Evolutionary conservation across 352 stramenopile genomes (phyloP).

Genomic region (Blastocystis sp.): DNA sequence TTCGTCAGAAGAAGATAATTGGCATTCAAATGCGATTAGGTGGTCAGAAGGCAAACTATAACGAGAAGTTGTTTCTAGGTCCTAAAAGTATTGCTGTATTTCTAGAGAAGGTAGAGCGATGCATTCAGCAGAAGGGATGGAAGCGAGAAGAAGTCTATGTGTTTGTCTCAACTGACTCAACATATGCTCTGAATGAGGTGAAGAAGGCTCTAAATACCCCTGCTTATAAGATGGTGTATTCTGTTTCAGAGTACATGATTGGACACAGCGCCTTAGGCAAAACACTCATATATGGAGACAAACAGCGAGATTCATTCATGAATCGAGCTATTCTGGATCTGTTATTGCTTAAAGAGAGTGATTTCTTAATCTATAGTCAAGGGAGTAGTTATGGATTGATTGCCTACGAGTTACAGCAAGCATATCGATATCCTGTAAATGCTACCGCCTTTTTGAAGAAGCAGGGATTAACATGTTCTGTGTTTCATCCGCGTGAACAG

Average conservation of each 20-base stretch:
- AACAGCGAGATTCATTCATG: slow-evolving; percentile 26
- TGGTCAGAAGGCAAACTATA: slow-evolving; percentile 11
- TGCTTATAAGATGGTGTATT: neutral
- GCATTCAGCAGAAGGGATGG: neutral
- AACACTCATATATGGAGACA: neutral
- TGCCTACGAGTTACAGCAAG: slow-evolving; percentile 31
- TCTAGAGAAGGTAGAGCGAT: neutral
- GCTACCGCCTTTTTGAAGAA: neutral
- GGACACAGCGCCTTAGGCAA: slow-evolving; percentile 42
- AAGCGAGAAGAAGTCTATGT: slow-evolving; percentile 23
- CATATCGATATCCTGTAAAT: slow-evolving; percentile 40
- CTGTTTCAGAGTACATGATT: slow-evolving; percentile 26
- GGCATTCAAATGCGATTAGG: slow-evolving; percentile 46
- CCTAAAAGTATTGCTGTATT: neutral
- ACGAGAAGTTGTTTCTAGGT: slow-evolving; percentile 3
- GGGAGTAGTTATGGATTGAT: slow-evolving; percentile 45
- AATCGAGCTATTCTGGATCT: slow-evolving; percentile 50
- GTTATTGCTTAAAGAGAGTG: slow-evolving; percentile 46
- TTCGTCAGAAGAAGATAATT: neutral
- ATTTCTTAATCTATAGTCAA: slow-evolving; percentile 35
- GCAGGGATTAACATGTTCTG: neutral
- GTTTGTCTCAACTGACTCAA: slow-evolving; percentile 42
- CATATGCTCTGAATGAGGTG: slow-evolving; percentile 8
- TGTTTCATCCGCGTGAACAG: neutral
- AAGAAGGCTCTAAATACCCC: neutral